These are phyloP conservation scores for Scytalidium sp. DNA, from an alignment of 2,329 filamentous ascomycete genomes.

Conservation along the genomic window DNA sequence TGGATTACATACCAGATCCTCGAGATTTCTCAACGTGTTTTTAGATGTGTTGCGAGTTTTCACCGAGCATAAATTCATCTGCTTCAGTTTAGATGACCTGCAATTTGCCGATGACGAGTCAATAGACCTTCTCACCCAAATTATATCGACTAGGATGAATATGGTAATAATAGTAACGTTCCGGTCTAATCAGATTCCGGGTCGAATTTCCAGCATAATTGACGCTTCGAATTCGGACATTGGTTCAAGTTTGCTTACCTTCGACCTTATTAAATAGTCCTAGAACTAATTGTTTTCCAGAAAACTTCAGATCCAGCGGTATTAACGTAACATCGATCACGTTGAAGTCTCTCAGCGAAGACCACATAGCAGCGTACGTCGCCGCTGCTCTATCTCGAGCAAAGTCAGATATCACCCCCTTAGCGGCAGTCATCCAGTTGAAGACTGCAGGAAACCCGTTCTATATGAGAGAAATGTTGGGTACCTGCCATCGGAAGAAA, in stretches of 20 bases:
- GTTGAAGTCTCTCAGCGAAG: conserved; percentile 71
- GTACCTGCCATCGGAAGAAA: conserved; percentile 78
- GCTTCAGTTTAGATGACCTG: conserved; percentile 83
- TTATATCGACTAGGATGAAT: conserved; percentile 74
- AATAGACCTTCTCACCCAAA: conserved; percentile 76
- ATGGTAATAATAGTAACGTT: conserved; percentile 81
- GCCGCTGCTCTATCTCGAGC: conserved; percentile 74
- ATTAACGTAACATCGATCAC: conserved; percentile 66
- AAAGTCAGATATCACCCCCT: conserved; percentile 68
- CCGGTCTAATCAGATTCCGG: conserved; percentile 60
- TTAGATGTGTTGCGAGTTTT: conserved; percentile 82
- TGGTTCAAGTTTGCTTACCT: conserved; percentile 36
- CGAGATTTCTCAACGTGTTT: conserved; percentile 83
- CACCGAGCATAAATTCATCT: conserved; percentile 80
- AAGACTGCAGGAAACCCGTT: conserved; percentile 89
- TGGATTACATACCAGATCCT: conserved; percentile 58
- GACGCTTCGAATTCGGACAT: conserved; percentile 52
- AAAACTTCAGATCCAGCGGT: conserved; percentile 33
- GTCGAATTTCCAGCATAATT: conserved; percentile 53
- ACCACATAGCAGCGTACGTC: conserved; percentile 80
- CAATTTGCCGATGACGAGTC: conserved; percentile 90
- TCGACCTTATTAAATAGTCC: conserved; percentile 11
- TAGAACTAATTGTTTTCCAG: conserved; percentile 22
- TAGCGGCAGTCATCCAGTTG: conserved; percentile 83
- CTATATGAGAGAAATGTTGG: conserved; percentile 87